phyloP scores from a whole-genome alignment of 108 stramenopile genomes.

The Schizochytrium sp. region DNA sequence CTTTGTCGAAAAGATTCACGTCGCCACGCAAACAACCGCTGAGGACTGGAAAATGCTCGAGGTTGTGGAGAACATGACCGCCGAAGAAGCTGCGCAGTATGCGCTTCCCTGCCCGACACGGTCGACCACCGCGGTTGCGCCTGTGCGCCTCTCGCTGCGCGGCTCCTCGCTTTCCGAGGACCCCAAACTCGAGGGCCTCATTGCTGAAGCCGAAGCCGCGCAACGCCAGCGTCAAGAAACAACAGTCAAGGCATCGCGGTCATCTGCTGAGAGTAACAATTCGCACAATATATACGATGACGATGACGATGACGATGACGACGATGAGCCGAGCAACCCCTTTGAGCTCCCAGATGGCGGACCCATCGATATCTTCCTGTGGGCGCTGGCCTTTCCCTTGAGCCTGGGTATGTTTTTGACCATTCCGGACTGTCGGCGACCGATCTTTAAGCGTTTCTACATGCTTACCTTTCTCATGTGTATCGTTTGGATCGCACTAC shows the following conservation, averaged over 20 bases:
- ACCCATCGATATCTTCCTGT: neutral
- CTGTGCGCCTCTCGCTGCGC: neutral
- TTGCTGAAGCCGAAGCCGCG: neutral
- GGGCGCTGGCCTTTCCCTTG: conserved; percentile 20
- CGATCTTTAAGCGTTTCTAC: conserved; percentile 28
- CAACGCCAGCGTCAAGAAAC: neutral
- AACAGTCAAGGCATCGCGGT: neutral
- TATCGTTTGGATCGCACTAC: conserved; percentile 42
- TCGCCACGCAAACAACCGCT: neutral
- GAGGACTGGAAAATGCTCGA: neutral
- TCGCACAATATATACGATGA: neutral
- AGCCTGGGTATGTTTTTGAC: conserved; percentile 20
- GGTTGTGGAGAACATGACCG: neutral
- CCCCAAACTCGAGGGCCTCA: neutral
- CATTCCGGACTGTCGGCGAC: conserved; percentile 31
- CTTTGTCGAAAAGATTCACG: neutral
- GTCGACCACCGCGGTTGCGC: neutral
- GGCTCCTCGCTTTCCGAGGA: neutral
- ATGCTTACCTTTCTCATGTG: conserved; percentile 34
- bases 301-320: conserved; percentile 26
- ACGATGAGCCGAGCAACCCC: conserved; percentile 15
- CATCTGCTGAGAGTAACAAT: neutral
- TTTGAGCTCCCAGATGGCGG: conserved; percentile 17
- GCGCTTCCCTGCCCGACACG: neutral
- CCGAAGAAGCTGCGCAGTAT: neutral